A percentile compares a stretch with the other conserved stretches of the same genome.
Conservation (phyloP, 306 rosid genomes). For the Inga oerstediana region DNA sequence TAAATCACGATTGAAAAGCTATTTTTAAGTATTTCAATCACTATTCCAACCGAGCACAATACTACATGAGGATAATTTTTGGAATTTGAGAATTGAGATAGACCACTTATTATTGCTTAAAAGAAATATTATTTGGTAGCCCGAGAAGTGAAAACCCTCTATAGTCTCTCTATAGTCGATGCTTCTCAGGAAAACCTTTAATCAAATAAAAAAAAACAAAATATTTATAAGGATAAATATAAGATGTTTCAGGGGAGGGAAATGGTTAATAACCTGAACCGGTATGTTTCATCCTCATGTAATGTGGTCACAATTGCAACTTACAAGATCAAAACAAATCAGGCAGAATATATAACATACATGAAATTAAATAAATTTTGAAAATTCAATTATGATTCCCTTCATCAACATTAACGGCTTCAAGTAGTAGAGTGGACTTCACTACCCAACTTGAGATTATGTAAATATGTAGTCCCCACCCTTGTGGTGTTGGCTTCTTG, state of each 20-base stretch:
- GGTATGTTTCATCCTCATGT: conserved; percentile 40
- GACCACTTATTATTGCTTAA: neutral
- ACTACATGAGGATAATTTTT: neutral
- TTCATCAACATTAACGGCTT: conserved; percentile 25
- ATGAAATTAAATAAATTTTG: conserved; percentile 29
- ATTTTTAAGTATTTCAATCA: too few species aligned
- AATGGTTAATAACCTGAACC: conserved; percentile 15
- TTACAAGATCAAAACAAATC: conserved; percentile 44
- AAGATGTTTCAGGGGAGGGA: neutral
- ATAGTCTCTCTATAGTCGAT: too few species aligned
- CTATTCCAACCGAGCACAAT: too few species aligned
- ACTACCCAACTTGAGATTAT: conserved; percentile 13
- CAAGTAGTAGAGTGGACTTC: conserved; percentile 1
- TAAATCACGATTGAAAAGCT: too few species aligned
- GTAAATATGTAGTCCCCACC: neutral
- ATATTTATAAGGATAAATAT: neutral
- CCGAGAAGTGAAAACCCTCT: too few species aligned
- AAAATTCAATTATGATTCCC: conserved; percentile 37
- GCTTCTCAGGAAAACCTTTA: too few species aligned
- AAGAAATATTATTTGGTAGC: neutral
- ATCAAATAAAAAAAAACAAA: too few species aligned
- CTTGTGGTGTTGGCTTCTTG: conserved; percentile 12
- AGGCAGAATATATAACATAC: conserved; percentile 30
- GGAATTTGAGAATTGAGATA: neutral
- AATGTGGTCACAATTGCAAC: conserved; percentile 51